Conservation (phyloP, 352 stramenopile species). For the Achlya hypogyna region DNA sequence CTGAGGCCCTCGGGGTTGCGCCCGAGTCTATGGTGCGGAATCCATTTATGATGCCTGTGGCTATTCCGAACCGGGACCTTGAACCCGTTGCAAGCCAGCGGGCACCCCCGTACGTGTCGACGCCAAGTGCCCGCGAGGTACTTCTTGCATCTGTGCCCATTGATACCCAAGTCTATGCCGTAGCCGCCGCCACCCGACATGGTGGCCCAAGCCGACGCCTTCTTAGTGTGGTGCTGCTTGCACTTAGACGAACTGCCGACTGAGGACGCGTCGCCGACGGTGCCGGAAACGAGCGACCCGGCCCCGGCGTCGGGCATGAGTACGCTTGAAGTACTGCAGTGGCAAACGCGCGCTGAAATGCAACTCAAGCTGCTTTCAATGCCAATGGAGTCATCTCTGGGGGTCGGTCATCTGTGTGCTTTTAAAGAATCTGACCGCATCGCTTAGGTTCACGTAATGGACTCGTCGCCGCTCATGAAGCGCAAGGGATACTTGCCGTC, state of each 20-base stretch:
- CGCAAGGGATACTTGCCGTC: constrained; percentile 52
- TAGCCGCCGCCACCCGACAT: neutral
- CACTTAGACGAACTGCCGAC: neutral
- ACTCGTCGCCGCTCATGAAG: constrained; percentile 71
- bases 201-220: neutral
- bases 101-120: constrained; percentile 29
- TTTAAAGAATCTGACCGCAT: neutral
- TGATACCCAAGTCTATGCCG: neutral
- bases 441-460: constrained; percentile 40
- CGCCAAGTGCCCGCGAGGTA: neutral
- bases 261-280: neutral
- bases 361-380: constrained; percentile 60
- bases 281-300: neutral
- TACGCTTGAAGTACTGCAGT: constrained; percentile 18
- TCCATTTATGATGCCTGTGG: constrained; percentile 73
- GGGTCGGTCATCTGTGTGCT: constrained; percentile 22
- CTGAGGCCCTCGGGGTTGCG: constrained; percentile 45
- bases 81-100: constrained; percentile 29
- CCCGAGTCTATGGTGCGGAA: constrained; percentile 57
- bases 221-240: constrained; percentile 10
- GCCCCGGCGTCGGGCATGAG: neutral
- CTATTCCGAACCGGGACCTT: constrained; percentile 57
- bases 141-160: neutral
- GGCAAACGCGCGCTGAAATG: constrained; percentile 56
- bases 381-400: constrained; percentile 44